These are phyloP conservation scores for Tardiomyces depauwii DNA, from an alignment of 1,139 yeast species.

Conservation along the genomic window DNA sequence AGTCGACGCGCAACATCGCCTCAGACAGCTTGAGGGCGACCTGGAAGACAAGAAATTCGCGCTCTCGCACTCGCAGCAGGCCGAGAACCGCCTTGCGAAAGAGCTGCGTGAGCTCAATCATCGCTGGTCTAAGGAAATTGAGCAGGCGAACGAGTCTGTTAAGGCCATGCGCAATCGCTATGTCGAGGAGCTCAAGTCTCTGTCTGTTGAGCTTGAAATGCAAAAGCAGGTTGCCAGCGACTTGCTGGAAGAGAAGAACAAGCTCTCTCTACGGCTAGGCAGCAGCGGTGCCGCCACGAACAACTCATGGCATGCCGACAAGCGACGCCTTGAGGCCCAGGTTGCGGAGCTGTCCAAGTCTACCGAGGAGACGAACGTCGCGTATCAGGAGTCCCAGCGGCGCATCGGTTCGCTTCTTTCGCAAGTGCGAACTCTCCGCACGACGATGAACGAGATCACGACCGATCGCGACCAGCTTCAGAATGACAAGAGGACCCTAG, in stretches of 20 bases:
- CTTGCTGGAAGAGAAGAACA: conserved; percentile 52
- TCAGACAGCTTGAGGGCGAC: conserved; percentile 44
- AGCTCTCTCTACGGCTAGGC: conserved; percentile 50
- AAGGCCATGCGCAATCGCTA: conserved; percentile 30
- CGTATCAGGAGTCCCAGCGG: conserved; percentile 28
- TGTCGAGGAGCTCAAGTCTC: conserved; percentile 44
- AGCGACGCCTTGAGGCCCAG: conserved; percentile 36
- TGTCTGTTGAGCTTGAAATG: conserved; percentile 48
- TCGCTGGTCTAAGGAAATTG: conserved; percentile 18
- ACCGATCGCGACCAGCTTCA: conserved; percentile 27
- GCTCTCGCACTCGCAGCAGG: conserved; percentile 39
- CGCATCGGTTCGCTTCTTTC: conserved; percentile 24
- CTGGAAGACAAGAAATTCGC: conserved; percentile 50
- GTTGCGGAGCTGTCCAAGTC: conserved; percentile 39
- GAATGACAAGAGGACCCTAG: conserved; percentile 27
- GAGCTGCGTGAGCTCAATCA: conserved; percentile 25
- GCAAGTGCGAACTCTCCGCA: conserved; percentile 20
- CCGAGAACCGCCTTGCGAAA: conserved; percentile 33
- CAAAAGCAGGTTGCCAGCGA: conserved; percentile 37
- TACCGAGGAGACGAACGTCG: conserved; percentile 32
- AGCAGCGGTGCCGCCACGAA: conserved; percentile 37
- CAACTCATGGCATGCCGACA: conserved; percentile 40
- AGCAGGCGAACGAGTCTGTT: conserved; percentile 10
- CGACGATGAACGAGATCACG: conserved; percentile 26
- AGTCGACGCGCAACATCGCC: conserved; percentile 44